A percentile compares a stretch with the other conserved stretches of the same genome.
Evolutionary conservation across 2,329 filamentous ascomycete genomes (phyloP).

Genomic region (Colletotrichum navitas): DNA sequence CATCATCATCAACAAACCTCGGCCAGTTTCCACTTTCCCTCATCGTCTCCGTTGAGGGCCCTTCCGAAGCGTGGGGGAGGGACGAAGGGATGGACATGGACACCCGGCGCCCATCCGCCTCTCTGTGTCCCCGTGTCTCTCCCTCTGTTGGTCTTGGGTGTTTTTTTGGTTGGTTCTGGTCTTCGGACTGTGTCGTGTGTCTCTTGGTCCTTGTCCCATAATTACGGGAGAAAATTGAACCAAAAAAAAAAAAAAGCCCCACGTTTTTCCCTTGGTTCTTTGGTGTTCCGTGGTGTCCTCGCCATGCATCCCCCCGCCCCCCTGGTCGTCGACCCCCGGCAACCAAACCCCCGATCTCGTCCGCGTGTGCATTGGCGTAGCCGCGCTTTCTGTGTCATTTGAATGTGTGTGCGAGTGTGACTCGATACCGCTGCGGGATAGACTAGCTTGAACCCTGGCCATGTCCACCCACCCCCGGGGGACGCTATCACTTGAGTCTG

Average conservation of each 20-base stretch:
- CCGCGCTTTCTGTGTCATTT: constrained; percentile 40
- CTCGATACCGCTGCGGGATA: constrained; percentile 18
- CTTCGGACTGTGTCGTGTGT: background rate
- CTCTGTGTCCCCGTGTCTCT: background rate
- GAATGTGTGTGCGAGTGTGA: constrained; percentile 35
- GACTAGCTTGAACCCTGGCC: background rate
- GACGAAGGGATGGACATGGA: background rate
- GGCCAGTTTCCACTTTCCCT: constrained; percentile 34
- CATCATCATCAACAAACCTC: constrained; percentile 14
- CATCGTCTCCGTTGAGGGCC: constrained; percentile 14
- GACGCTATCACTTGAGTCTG: background rate
- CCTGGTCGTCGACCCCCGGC: constrained; percentile 18
- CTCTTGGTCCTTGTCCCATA: background rate
- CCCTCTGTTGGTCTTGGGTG: background rate
- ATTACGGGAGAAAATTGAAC: too few species aligned
- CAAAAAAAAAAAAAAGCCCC: background rate
- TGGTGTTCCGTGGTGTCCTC: background rate
- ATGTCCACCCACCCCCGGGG: background rate
- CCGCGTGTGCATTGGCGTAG: constrained; percentile 33
- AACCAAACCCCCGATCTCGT: constrained; percentile 28
- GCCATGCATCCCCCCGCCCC: background rate
- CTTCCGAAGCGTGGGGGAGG: constrained; percentile 37
- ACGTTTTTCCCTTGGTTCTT: background rate
- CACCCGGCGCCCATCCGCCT: background rate
- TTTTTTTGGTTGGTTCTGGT: background rate